Base-by-base conservation (phyloP, 179 eudicot species). In the Heliamphora pulchella region DNA sequence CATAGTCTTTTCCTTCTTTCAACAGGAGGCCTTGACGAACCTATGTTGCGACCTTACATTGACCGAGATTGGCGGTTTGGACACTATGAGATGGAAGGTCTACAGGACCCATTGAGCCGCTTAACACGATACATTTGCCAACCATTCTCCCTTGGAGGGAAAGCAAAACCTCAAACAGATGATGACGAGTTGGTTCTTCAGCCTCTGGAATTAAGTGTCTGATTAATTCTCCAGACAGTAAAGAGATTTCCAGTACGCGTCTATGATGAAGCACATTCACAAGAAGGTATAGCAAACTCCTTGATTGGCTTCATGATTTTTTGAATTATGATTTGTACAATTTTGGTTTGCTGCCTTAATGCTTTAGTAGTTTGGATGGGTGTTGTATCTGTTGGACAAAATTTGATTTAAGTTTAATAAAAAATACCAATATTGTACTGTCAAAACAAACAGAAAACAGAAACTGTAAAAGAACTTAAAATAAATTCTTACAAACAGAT, bases 11-110 rank as follows among this genome's bases (percentile, higher is more conserved):
- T 77, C 62, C 43, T 64, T 74, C n/a, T 64, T 74, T 82, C 71
- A 17, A 67, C 85, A 93, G 99, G 98, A 74, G 99, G 99, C 63
- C 98, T 96, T 73, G 99, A 96, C 74, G 89, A 92, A 85, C 99
- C 99, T 5, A 82, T 85, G 81, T 59, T 39, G 86, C 89, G 97
- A 46, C 90, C 98, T 78, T 96, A 86, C 58, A 79, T 81, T 61
- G 88, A 87, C 53, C 89, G 98, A 54, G 99, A 96, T 88, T 92
- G 99, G 98, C 89, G 98, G 18, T 96, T 96, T 82, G 99, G 98
- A 66, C 97, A 96, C 82, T 96, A 96, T 77, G 91, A 96, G 85
- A 90, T 96, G 97, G 99, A 96, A 86, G 94, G 94, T 58, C 86
- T 92, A 65, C 97, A 96, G 81, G 99, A 96, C 83, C 96, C 96